phyloP scores from a whole-genome alignment of 2,329 filamentous ascomycete genomes.

The Trichoderma breve region DNA sequence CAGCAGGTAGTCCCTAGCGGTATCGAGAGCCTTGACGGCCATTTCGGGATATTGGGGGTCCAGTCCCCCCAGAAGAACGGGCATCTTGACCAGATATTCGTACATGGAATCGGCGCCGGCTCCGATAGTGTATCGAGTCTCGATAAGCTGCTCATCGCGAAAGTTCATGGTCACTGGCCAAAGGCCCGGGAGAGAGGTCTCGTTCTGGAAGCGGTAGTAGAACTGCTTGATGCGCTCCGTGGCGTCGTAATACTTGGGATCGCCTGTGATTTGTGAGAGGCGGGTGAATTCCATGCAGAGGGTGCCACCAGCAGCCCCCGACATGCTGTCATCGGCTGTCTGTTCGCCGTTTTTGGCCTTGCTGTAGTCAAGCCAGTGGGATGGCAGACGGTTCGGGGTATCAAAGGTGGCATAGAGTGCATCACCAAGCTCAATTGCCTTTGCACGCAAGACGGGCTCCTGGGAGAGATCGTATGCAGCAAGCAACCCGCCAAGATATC shows the following conservation, averaged over 20 bases:
- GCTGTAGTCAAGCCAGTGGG: conserved; percentile 45
- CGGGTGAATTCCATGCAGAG: conserved; percentile 73
- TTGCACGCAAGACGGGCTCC: conserved; percentile 46
- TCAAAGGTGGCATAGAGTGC: conserved; percentile 55
- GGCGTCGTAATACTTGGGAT: conserved; percentile 73
- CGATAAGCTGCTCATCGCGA: conserved; percentile 48
- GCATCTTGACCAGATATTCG: conserved; percentile 61
- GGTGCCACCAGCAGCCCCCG: conserved; percentile 56
- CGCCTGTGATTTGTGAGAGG: conserved; percentile 68
- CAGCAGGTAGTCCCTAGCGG: conserved; percentile 61
- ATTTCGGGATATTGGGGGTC: conserved; percentile 62
- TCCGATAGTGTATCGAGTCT: conserved; percentile 44
- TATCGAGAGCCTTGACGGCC: conserved; percentile 61
- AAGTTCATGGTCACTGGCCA: conserved; percentile 67
- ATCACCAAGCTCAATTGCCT: conserved; percentile 53
- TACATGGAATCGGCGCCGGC: conserved; percentile 51
- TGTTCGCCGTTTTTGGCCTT: conserved; percentile 41
- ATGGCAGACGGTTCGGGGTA: conserved; percentile 53
- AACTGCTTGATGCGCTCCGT: conserved; percentile 70
- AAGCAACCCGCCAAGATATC: conserved; percentile 52
- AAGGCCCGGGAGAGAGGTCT: conserved; percentile 67
- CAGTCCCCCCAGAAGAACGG: conserved; percentile 62
- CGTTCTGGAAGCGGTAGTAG: conserved; percentile 62
- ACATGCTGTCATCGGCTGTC: conserved; percentile 36
- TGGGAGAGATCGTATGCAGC: conserved; percentile 52